These are phyloP conservation scores for Phoenix dactylifera DNA, from an alignment of 176 grass and related monocot species.

Conservation along the genomic window DNA sequence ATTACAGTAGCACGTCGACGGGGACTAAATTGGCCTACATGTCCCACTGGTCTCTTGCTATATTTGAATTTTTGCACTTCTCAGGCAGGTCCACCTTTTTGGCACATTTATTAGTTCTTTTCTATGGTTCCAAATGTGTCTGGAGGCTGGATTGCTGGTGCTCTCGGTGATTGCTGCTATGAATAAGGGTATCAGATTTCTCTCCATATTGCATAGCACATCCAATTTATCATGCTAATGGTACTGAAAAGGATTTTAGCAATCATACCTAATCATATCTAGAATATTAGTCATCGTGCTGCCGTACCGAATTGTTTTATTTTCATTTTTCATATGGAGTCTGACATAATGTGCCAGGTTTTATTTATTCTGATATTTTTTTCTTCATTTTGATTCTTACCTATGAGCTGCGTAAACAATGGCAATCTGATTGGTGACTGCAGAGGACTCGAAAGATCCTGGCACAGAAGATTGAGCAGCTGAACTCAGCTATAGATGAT, in stretches of 20 bases:
- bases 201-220: too few relatives aligned
- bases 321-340: too few relatives aligned
- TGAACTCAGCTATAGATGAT: constrained; percentile 8
- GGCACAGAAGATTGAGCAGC: constrained; percentile 7
- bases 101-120: neutral
- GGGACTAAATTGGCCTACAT: too few relatives aligned
- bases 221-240: too few relatives aligned
- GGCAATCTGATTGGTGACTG: neutral
- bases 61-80: neutral
- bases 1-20: too few relatives aligned
- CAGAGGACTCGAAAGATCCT: constrained; percentile 6
- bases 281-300: too few relatives aligned
- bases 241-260: too few relatives aligned
- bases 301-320: too few relatives aligned
- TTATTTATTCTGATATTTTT: neutral
- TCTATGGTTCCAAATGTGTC: neutral
- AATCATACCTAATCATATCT: too few relatives aligned
- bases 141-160: neutral
- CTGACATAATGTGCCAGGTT: neutral
- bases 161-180: too few relatives aligned
- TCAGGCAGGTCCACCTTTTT: neutral
- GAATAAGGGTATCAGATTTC: too few relatives aligned
- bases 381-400: neutral
- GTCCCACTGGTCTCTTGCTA: too few relatives aligned
- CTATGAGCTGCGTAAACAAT: neutral